Evolutionary conservation across 495 filamentous ascomycete species (phyloP).

Genomic region (Hapsidospora chrysogenum): DNA sequence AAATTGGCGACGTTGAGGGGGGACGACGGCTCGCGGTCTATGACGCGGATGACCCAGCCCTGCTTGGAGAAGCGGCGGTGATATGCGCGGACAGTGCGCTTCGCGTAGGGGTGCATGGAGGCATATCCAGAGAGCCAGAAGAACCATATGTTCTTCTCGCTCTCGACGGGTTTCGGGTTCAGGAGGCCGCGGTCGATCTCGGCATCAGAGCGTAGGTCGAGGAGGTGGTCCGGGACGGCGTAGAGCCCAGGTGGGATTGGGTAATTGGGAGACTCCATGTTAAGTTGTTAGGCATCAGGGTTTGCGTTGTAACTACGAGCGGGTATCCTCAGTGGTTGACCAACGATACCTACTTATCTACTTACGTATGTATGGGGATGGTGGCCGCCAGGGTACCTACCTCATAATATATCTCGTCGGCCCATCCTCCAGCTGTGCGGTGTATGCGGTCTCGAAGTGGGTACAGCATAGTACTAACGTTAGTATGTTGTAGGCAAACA

Average conservation of each 20-base stretch:
- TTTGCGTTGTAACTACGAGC: no score
- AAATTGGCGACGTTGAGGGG: slow-evolving; percentile 28
- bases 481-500: no score
- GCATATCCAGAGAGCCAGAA: slow-evolving; percentile 35
- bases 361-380: no score
- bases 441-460: no score
- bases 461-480: no score
- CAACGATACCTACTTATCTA: no score
- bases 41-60: slow-evolving; percentile 35
- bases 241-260: slow-evolving; percentile 16
- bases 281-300: no score
- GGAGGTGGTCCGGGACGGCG: slow-evolving; percentile 11
- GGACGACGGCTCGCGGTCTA: slow-evolving; percentile 26
- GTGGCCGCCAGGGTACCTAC: no score
- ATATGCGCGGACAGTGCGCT: slow-evolving; percentile 38
- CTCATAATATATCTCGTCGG: no score
- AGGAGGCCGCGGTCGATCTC: slow-evolving; percentile 26
- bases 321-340: no score
- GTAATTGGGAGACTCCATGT: no score
- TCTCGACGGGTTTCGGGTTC: slow-evolving; percentile 19
- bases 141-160: slow-evolving; percentile 37
- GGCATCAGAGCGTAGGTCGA: slow-evolving; percentile 28
- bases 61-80: slow-evolving; percentile 30
- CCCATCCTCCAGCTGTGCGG: no score
- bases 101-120: slow-evolving; percentile 30